phyloP scores from a whole-genome alignment of 306 rosid genomes.

The Quercus dentata region DNA sequence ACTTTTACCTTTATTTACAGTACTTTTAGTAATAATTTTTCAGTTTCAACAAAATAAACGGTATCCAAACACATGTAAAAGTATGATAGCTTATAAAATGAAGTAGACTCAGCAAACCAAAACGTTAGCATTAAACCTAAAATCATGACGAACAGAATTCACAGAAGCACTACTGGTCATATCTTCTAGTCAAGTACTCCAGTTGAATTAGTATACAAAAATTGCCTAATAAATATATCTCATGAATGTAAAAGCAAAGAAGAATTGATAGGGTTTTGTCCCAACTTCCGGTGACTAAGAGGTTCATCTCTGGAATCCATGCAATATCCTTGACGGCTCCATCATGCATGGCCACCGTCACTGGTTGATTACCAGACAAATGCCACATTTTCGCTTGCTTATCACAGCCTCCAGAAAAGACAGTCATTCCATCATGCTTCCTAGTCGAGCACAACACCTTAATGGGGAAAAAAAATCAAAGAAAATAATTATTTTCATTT shows the following conservation, averaged over 20 bases:
- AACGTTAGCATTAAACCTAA: no score
- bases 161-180: no score
- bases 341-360: constrained; percentile 93
- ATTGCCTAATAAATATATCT: background rate
- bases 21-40: no score
- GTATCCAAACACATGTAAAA: no score
- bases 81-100: background rate
- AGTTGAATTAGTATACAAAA: background rate
- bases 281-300: constrained; percentile 86
- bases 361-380: constrained; percentile 68
- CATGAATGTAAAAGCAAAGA: background rate
- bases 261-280: constrained; percentile 50
- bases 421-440: constrained; percentile 96
- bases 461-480: background rate
- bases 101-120: background rate
- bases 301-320: constrained; percentile 90
- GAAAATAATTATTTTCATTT: background rate
- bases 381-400: constrained; percentile 99
- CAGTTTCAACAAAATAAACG: no score
- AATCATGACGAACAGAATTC: no score
- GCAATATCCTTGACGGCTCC: constrained; percentile 76
- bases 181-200: no score
- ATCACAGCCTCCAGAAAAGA: constrained; percentile 91
- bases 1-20: no score
- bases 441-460: constrained; percentile 85